These are phyloP conservation scores for Hypoxylon sp. DNA, from an alignment of 2,329 filamentous ascomycete species.

Conservation along the genomic window DNA sequence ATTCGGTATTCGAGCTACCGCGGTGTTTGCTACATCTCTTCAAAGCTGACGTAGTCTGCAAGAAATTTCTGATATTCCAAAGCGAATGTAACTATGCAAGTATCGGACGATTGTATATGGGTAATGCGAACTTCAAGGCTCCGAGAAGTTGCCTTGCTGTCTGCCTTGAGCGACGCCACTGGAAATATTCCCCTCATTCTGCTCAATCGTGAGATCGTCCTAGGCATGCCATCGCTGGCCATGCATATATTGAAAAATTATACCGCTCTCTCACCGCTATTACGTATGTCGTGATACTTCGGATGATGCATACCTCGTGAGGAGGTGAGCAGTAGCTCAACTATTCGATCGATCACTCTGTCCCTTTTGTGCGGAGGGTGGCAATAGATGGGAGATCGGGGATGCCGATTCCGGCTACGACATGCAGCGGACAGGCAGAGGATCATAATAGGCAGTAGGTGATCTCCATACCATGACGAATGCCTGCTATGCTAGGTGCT, in stretches of 20 bases:
- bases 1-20: neutral
- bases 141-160: slow-evolving; percentile 18
- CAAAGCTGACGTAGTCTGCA: too few relatives aligned
- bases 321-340: neutral
- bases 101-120: slow-evolving; percentile 16
- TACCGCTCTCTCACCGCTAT: slow-evolving; percentile 24
- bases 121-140: slow-evolving; percentile 4
- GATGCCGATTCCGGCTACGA: slow-evolving; percentile 14
- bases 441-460: neutral
- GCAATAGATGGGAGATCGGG: slow-evolving; percentile 7
- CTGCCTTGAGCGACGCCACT: slow-evolving; percentile 24
- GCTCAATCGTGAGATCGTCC: neutral
- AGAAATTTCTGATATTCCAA: neutral
- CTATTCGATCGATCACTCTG: slow-evolving; percentile 1
- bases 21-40: neutral
- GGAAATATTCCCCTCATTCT: neutral
- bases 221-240: slow-evolving; percentile 10
- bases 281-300: slow-evolving; percentile 21
- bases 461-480: slow-evolving; percentile 26
- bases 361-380: slow-evolving; percentile 8
- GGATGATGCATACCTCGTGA: slow-evolving; percentile 11
- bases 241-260: slow-evolving; percentile 2
- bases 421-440: slow-evolving; percentile 1
- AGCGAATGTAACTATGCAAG: neutral
- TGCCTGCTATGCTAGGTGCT: slow-evolving; percentile 10